These are phyloP conservation scores for Solanum ahanhuiri DNA, from an alignment of 257 asterid genomes.

Conservation along the genomic window DNA sequence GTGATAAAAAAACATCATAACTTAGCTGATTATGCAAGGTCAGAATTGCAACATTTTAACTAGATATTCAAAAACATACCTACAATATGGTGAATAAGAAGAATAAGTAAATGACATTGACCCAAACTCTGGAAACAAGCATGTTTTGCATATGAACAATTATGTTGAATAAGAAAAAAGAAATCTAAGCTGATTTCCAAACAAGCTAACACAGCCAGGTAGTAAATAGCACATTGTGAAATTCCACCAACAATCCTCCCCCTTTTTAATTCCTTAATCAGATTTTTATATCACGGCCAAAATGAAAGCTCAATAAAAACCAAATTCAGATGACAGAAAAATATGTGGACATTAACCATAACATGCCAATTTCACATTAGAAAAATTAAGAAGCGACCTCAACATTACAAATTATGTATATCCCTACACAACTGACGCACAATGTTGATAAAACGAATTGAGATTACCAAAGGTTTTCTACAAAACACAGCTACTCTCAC, in stretches of 20 bases:
- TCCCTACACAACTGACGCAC: neutral
- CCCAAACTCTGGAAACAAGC: neutral
- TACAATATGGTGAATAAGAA: neutral
- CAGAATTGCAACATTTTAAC: neutral
- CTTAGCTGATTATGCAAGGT: neutral
- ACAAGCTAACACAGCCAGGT: neutral
- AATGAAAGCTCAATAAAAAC: neutral
- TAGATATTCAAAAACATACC: neutral
- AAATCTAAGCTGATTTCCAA: neutral
- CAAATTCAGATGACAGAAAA: neutral
- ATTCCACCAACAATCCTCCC: neutral
- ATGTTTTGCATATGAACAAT: neutral
- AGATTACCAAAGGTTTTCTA: neutral
- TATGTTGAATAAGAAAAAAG: neutral
- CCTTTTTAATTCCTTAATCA: neutral
- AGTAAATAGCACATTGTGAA: neutral
- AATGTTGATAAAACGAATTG: neutral
- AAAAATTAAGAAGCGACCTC: neutral
- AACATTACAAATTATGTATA: neutral
- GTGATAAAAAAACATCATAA: neutral
- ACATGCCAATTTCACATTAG: neutral
- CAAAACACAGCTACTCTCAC: neutral
- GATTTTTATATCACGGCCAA: neutral
- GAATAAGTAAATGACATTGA: neutral
- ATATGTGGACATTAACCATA: neutral